These are phyloP conservation scores for Komagataella pseudopastoris DNA, from an alignment of 805 yeast genomes.

Conservation along the genomic window DNA sequence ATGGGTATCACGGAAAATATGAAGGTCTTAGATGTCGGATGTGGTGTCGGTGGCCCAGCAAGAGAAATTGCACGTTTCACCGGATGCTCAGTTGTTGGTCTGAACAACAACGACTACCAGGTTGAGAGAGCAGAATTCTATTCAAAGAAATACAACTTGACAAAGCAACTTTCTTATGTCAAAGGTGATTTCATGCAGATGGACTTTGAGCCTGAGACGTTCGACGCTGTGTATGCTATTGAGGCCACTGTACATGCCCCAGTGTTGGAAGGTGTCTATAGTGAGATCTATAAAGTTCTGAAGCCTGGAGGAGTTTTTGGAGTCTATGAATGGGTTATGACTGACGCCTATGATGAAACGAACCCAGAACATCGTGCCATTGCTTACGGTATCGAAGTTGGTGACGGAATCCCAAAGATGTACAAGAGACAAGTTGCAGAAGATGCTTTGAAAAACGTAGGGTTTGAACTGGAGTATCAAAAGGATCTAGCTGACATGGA, in stretches of 20 bases:
- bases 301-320: conserved; percentile 98
- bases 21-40: conserved; percentile 94
- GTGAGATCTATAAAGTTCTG: conserved; percentile 86
- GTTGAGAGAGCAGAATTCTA: conserved; percentile 81
- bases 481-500: conserved; percentile 72
- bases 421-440: conserved; percentile 74
- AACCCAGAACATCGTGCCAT: conserved; percentile 86
- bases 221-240: conserved; percentile 95
- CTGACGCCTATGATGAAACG: conserved; percentile 78
- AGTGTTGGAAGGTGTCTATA: conserved; percentile 85
- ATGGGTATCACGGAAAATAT: conserved; percentile 68
- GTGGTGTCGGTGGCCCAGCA: conserved; percentile 99
- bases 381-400: conserved; percentile 94
- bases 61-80: conserved; percentile 92
- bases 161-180: conserved; percentile 67
- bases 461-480: conserved; percentile 68
- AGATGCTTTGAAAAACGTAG: conserved; percentile 73
- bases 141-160: conserved; percentile 52
- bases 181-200: conserved; percentile 99
- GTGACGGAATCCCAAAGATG: conserved; percentile 99
- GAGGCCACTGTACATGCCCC: conserved; percentile 99
- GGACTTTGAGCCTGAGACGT: conserved; percentile 84
- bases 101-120: conserved; percentile 96
- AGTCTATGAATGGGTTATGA: conserved; percentile 99
- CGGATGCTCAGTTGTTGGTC: conserved; percentile 73